Conservation (phyloP, 208 protist genomes). For the Crithidia mellificae region DNA sequence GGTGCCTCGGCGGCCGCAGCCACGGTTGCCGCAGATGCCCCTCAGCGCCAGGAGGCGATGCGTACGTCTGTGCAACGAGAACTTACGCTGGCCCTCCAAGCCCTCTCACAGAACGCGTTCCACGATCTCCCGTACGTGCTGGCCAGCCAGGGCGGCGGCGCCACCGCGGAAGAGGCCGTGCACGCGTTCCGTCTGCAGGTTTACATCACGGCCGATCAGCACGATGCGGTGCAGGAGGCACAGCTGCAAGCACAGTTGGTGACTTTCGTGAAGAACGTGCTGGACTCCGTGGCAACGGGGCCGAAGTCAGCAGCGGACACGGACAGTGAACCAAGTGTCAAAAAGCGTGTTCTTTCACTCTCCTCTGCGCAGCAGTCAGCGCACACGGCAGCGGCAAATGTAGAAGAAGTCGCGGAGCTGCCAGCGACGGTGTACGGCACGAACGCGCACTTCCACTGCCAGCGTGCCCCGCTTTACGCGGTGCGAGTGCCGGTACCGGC, state of each 20-base stretch:
- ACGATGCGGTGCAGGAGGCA: constrained; percentile 6
- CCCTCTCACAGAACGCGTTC: constrained; percentile 22
- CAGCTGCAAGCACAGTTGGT: constrained; percentile 9
- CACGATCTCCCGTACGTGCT: constrained; percentile 10
- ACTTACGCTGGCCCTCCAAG: constrained; percentile 27
- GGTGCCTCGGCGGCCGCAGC: not conserved
- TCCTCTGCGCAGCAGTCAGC: too few species aligned
- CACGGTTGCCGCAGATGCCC: too few species aligned
- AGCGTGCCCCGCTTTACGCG: constrained; percentile 36
- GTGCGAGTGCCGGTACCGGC: constrained; percentile 21
- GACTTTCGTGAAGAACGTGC: constrained; percentile 8
- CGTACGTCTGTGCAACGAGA: constrained; percentile 8
- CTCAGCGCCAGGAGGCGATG: not conserved
- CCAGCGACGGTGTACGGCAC: constrained; percentile 29
- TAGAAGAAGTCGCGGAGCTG: constrained; percentile 22
- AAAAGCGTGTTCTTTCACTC: too few species aligned
- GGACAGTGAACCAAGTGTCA: not conserved
- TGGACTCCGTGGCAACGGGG: not conserved
- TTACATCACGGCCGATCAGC: constrained; percentile 15
- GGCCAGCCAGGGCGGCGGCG: constrained; percentile 15
- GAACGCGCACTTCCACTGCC: constrained; percentile 36
- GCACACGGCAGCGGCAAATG: not conserved
- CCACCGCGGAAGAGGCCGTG: not conserved
- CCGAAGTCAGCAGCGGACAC: not conserved
- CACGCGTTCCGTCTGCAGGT: constrained; percentile 34